Conservation (phyloP, 2,329 filamentous ascomycete genomes). For the Colletotrichum kahawae region DNA sequence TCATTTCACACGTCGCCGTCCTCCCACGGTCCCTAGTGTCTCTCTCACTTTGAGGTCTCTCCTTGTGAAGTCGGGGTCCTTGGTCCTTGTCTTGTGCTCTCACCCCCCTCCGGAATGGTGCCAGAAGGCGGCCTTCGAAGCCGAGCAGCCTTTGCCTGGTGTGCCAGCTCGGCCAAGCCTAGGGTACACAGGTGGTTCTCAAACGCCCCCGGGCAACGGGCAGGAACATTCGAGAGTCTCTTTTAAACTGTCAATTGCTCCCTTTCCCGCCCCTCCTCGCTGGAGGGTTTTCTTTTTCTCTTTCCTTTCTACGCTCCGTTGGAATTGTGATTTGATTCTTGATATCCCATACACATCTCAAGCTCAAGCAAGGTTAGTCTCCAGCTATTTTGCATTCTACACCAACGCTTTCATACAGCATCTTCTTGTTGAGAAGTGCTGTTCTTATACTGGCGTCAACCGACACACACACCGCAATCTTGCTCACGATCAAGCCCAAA, state of each 20-base stretch:
- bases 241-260: background rate
- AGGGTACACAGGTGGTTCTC: constrained; percentile 9
- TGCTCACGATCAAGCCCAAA: background rate
- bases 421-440: background rate
- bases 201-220: constrained; percentile 16
- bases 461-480: background rate
- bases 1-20: constrained; percentile 12
- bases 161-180: background rate
- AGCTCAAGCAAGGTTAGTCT: constrained; percentile 13
- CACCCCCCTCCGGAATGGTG: background rate
- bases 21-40: background rate
- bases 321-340: background rate
- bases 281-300: background rate
- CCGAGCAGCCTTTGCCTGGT: background rate
- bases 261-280: background rate
- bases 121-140: background rate
- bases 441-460: background rate
- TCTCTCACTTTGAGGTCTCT: background rate
- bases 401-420: background rate
- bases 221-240: background rate
- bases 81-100: background rate
- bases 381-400: background rate
- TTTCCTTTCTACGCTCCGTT: background rate
- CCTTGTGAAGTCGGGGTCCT: background rate
- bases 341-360: background rate